These are phyloP conservation scores for Chaetomidium leptoderma DNA, from an alignment of 495 filamentous ascomycete species.

Conservation along the genomic window DNA sequence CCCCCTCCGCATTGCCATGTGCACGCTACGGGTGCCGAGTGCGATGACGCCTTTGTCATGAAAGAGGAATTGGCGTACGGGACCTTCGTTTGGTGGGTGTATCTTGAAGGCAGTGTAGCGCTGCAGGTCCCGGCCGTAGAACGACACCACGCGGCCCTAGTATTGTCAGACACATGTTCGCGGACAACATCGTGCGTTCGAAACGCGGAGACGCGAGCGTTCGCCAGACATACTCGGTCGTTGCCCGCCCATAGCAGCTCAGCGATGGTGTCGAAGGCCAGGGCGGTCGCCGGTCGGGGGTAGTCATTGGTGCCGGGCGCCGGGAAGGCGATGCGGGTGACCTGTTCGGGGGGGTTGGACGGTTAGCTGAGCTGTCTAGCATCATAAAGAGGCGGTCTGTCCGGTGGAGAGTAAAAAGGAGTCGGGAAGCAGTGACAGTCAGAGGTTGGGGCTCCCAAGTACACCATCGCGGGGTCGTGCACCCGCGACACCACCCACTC, in stretches of 20 bases:
- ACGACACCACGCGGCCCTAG: conserved; percentile 80
- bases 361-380: conserved; percentile 2
- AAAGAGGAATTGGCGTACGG: conserved; percentile 75
- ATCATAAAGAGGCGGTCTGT: neutral
- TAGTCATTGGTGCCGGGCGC: conserved; percentile 58
- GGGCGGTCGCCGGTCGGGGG: conserved; percentile 61
- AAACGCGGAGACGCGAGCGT: neutral
- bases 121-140: conserved; percentile 75
- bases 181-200: neutral
- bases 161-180: conserved; percentile 4
- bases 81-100: conserved; percentile 61
- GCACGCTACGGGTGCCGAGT: conserved; percentile 70
- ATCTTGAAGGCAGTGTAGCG: conserved; percentile 66
- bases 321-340: conserved; percentile 66
- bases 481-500: neutral
- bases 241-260: conserved; percentile 92
- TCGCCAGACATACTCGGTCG: conserved; percentile 61
- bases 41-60: conserved; percentile 81
- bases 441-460: neutral
- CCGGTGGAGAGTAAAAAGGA: neutral
- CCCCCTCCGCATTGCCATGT: conserved; percentile 78
- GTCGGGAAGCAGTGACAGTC: too few species aligned
- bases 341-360: conserved; percentile 40
- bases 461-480: conserved; percentile 8
- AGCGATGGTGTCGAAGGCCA: conserved; percentile 81